Conservation (phyloP, 257 asterid genomes). For the Fraxinus anomala region DNA sequence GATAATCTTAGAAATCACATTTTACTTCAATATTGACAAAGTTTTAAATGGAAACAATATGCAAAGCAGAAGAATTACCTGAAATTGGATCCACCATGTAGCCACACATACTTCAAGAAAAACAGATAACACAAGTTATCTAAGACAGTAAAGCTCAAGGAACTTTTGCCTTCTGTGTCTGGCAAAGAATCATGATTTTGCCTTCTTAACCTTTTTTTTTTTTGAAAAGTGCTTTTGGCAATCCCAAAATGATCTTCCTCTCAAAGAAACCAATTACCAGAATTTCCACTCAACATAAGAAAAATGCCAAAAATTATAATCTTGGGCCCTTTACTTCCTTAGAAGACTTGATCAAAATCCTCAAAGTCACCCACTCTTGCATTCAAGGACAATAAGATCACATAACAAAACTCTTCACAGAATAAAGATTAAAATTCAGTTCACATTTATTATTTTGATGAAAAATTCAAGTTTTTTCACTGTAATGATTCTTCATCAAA, state of each 20-base stretch:
- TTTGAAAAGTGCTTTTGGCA: constrained; percentile 30
- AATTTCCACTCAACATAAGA: constrained; percentile 21
- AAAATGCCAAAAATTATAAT: neutral
- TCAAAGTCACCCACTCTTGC: constrained; percentile 8
- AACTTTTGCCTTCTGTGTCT: constrained; percentile 38
- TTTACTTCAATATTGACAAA: too few species aligned
- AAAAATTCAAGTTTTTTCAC: neutral
- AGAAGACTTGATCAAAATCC: constrained; percentile 20
- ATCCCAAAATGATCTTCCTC: constrained; percentile 38
- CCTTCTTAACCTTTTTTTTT: constrained; percentile 9
- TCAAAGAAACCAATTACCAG: constrained; percentile 24
- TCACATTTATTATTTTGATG: neutral
- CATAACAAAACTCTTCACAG: neutral
- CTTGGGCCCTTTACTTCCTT: neutral
- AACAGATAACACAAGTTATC: constrained; percentile 29
- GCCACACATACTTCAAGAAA: constrained; percentile 30
- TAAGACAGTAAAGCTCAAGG: constrained; percentile 36
- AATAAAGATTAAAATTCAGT: neutral
- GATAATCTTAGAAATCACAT: neutral
- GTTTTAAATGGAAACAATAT: too few species aligned
- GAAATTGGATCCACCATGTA: constrained; percentile 45
- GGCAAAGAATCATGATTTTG: constrained; percentile 45
- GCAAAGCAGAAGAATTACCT: constrained; percentile 36
- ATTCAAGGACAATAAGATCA: neutral
- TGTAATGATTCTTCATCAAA: constrained; percentile 7